Percentiles rank a stretch among this genome's conserved stretches.
Evolutionary conservation across 1,284 basidiomycete genomes (phyloP).

Genomic region (Ceratobasidium sp.): DNA sequence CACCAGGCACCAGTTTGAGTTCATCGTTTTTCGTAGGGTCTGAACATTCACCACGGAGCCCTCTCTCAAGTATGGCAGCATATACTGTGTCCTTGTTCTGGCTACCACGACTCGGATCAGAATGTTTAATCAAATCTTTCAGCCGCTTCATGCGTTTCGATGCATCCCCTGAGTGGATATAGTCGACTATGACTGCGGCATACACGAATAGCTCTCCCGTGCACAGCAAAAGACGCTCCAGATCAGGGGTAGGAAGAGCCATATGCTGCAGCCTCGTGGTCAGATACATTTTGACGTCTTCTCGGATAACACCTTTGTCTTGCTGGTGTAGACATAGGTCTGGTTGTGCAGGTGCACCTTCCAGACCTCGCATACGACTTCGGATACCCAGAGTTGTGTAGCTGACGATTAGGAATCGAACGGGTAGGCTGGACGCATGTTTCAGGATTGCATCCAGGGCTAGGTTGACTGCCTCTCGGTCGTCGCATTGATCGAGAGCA

Average conservation of each 20-base stretch:
- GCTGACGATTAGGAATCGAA: background rate
- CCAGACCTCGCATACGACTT: background rate
- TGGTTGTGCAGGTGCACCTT: background rate
- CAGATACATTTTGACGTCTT: background rate
- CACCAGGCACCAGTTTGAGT: background rate
- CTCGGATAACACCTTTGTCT: background rate
- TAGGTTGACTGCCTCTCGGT: background rate
- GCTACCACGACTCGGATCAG: no score
- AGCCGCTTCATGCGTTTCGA: background rate
- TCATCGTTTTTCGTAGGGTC: background rate
- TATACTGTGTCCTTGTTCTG: background rate
- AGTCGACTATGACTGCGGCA: background rate
- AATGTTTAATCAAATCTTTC: no score
- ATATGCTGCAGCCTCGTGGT: background rate
- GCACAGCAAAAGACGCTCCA: background rate
- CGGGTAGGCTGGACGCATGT: background rate
- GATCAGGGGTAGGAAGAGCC: background rate
- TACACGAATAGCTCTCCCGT: slow-evolving; percentile 16
- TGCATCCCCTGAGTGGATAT: background rate
- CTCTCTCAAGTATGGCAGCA: no score
- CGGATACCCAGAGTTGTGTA: background rate
- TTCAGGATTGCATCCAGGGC: background rate
- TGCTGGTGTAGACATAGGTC: background rate
- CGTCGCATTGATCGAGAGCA: slow-evolving; percentile 15
- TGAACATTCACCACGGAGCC: background rate